A percentile compares a stretch with the other conserved stretches of the same genome.
Conservation (phyloP, 2,329 filamentous ascomycete genomes). For the Phymatotrichopsis omnivora region DNA sequence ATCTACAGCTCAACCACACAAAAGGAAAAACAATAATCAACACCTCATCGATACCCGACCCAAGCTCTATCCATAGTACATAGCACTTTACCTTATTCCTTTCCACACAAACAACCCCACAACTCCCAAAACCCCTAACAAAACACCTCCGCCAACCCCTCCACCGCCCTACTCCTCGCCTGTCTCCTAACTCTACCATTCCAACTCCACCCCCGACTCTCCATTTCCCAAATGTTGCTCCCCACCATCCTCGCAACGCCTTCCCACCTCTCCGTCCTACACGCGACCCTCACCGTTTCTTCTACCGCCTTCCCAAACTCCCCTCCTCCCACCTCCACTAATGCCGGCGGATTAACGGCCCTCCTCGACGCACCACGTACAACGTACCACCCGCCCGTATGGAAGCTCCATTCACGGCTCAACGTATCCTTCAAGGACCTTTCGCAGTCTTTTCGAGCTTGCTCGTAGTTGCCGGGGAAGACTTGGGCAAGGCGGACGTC, state of each 20-base stretch:
- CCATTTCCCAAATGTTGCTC: slow-evolving; percentile 16
- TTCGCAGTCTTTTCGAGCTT: slow-evolving; percentile 3
- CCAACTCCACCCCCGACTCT: slow-evolving; percentile 19
- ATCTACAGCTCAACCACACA: too few relatives aligned
- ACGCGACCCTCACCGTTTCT: slow-evolving; percentile 15
- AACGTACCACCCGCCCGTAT: slow-evolving; percentile 15
- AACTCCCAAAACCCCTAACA: too few relatives aligned
- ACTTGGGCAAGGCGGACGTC: slow-evolving; percentile 10
- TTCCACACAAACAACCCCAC: too few relatives aligned
- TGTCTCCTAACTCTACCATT: too few relatives aligned
- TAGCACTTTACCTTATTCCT: too few relatives aligned
- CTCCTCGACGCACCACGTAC: slow-evolving; percentile 9
- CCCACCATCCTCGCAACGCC: slow-evolving; percentile 12
- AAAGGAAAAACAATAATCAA: too few relatives aligned
- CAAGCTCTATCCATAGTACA: too few relatives aligned
- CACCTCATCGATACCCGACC: too few relatives aligned
- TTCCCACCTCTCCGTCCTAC: slow-evolving; percentile 20
- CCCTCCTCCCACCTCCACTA: neutral
- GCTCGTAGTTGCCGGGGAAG: slow-evolving; percentile 5
- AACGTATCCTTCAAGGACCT: slow-evolving; percentile 3
- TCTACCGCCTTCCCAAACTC: slow-evolving; percentile 7
- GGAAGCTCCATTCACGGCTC: slow-evolving; percentile 8
- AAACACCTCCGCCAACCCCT: too few relatives aligned
- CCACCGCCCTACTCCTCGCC: too few relatives aligned
- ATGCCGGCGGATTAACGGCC: slow-evolving; percentile 10